Evolutionary conservation across 2,329 filamentous ascomycete species (phyloP).

Genomic region (Dactylonectria estremocensis): DNA sequence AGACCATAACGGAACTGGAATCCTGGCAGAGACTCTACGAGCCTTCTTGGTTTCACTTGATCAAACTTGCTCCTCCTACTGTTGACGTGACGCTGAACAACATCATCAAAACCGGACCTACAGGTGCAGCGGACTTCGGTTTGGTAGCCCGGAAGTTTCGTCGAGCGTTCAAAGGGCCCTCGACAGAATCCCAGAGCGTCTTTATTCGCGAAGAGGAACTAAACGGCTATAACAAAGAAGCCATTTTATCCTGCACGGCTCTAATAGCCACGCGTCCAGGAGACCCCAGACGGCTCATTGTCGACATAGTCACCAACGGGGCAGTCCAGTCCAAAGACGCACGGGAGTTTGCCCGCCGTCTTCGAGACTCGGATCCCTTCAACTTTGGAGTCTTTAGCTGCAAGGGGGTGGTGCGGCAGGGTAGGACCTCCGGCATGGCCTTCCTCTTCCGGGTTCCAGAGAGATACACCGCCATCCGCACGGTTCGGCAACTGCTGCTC

Average conservation of each 20-base stretch:
- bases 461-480: slow-evolving; percentile 12
- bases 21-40: slow-evolving; percentile 27
- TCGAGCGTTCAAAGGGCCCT: slow-evolving; percentile 16
- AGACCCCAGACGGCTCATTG: slow-evolving; percentile 10
- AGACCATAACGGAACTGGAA: slow-evolving; percentile 22
- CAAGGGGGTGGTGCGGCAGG: slow-evolving; percentile 19
- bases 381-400: slow-evolving; percentile 20
- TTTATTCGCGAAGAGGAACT: slow-evolving; percentile 12
- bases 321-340: slow-evolving; percentile 20
- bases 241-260: slow-evolving; percentile 8
- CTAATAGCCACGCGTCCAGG: slow-evolving; percentile 10
- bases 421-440: slow-evolving; percentile 10
- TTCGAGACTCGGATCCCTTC: slow-evolving; percentile 22
- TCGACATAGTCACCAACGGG: slow-evolving; percentile 11
- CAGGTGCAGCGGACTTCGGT: slow-evolving; percentile 1
- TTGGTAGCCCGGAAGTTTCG: slow-evolving; percentile 11
- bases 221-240: slow-evolving; percentile 5
- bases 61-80: no score
- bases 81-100: slow-evolving; percentile 2
- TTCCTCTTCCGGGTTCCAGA: slow-evolving; percentile 26
- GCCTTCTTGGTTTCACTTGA: no score
- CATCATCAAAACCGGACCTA: slow-evolving; percentile 1
- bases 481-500: slow-evolving; percentile 9
- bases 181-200: slow-evolving; percentile 2
- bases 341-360: slow-evolving; percentile 11